Percentiles rank a stretch among this genome's conserved stretches.
Evolutionary conservation across 2,329 filamentous ascomycete genomes (phyloP).

Genomic region (Gliomastix tumulicola): DNA sequence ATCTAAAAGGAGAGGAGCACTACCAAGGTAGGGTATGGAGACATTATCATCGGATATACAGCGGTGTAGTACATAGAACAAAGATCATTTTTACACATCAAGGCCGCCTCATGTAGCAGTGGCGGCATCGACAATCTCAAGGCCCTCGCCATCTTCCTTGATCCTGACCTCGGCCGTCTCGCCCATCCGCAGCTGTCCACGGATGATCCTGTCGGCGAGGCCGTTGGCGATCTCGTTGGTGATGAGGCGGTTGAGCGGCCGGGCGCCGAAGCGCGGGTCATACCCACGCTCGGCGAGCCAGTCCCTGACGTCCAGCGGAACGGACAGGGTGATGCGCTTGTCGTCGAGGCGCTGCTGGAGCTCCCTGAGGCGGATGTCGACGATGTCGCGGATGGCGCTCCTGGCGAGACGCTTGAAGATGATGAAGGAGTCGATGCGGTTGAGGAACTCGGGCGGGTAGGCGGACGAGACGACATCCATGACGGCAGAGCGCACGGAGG

Average conservation of each 20-base stretch:
- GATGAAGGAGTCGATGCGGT: conserved; percentile 95
- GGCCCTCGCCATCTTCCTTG: conserved; percentile 50
- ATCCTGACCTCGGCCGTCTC: conserved; percentile 66
- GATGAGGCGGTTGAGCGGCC: conserved; percentile 86
- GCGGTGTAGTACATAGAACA: too few species aligned
- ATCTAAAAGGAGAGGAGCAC: too few species aligned
- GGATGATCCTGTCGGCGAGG: conserved; percentile 86
- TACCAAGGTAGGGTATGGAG: too few species aligned
- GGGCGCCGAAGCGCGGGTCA: conserved; percentile 83
- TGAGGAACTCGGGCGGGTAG: conserved; percentile 91
- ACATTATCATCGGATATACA: too few species aligned
- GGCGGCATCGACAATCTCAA: conserved; percentile 37
- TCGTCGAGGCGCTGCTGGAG: conserved; percentile 79
- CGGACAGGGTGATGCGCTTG: conserved; percentile 69
- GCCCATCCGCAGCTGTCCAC: conserved; percentile 70
- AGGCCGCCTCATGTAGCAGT: conserved; percentile 1
- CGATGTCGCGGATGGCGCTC: conserved; percentile 78
- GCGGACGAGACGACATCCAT: conserved; percentile 75
- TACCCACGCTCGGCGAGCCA: conserved; percentile 91
- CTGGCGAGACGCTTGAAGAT: conserved; percentile 83
- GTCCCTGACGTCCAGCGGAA: conserved; percentile 64
- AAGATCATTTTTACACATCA: too few species aligned
- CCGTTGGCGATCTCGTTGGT: conserved; percentile 83
- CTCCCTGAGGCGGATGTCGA: conserved; percentile 84
- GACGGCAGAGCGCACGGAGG: conserved; percentile 68